Evolutionary conservation across 164 flowering plant species (phyloP).

Genomic region (Chimonanthus salicifolius): DNA sequence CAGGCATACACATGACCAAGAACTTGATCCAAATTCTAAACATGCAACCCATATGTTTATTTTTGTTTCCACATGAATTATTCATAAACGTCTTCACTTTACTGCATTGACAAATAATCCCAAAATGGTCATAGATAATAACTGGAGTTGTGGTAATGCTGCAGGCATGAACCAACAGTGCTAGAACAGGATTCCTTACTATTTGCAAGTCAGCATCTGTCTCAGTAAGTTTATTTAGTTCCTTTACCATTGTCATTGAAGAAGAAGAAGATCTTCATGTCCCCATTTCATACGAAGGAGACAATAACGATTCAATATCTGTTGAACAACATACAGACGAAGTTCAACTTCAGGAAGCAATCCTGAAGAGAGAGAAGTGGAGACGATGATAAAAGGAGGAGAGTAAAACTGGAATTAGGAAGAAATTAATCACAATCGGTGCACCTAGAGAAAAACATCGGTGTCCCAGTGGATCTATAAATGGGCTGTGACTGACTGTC

Average conservation of each 20-base stretch:
- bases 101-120: background rate
- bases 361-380: no score
- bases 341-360: no score
- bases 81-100: background rate
- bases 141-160: background rate
- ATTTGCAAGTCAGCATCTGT: slow-evolving; percentile 87
- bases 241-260: background rate
- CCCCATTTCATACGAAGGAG: no score
- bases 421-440: no score
- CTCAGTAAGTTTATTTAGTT: slow-evolving; percentile 51
- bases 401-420: no score
- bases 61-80: background rate
- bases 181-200: slow-evolving; percentile 67
- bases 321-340: no score
- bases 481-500: no score
- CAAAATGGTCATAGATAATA: background rate
- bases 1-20: background rate
- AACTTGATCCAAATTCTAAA: background rate
- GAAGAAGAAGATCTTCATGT: no score
- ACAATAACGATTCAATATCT: no score
- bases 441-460: no score
- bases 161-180: slow-evolving; percentile 98
- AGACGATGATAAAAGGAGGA: no score
- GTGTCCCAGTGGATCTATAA: no score
- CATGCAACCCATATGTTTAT: background rate